Percentiles rank a stretch among this genome's conserved stretches.
Evolutionary conservation across 2,329 filamentous ascomycete species (phyloP).

Genomic region (Orbilia javanica): DNA sequence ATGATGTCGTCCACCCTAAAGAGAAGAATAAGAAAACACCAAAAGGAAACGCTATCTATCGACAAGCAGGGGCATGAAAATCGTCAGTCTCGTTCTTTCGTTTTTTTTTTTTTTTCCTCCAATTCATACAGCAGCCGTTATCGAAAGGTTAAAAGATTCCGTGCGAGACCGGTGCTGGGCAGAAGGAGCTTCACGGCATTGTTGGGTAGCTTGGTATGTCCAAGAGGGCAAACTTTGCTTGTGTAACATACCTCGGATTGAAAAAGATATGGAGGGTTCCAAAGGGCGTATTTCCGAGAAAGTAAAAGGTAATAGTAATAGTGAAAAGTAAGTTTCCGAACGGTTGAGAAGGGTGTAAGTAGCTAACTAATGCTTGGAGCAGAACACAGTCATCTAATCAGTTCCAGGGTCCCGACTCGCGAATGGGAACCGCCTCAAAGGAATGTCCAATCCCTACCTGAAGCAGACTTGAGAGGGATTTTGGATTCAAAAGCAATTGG

Average conservation of each 20-base stretch:
- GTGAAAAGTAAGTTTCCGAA: constrained; percentile 36
- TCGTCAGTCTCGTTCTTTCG: constrained; percentile 33
- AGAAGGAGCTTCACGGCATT: constrained; percentile 10
- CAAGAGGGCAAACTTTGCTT: constrained; percentile 52
- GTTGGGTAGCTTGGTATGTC: constrained; percentile 36
- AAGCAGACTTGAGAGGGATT: constrained; percentile 13
- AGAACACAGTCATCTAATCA: constrained; percentile 8
- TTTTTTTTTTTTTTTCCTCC: too few relatives aligned
- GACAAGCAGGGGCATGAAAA: constrained; percentile 7
- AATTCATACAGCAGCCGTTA: constrained; percentile 8
- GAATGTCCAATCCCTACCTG: constrained; percentile 26
- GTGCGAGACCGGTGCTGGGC: constrained; percentile 12
- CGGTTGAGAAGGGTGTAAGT: background rate
- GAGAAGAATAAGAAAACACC: background rate
- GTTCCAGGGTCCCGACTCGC: background rate
- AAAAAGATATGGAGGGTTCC: constrained; percentile 22
- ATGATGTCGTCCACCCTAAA: constrained; percentile 24
- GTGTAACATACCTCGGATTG: constrained; percentile 57
- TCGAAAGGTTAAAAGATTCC: constrained; percentile 15
- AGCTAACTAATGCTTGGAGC: background rate
- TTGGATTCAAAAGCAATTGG: constrained; percentile 20
- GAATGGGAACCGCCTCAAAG: constrained; percentile 4
- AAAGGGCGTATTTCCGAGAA: constrained; percentile 40
- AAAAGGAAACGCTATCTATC: background rate
- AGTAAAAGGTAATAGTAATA: too few relatives aligned